Percentiles rank a stretch among this genome's conserved stretches.
Evolutionary conservation across 257 asterid genomes (phyloP).

Genomic region (Solanum chiquidenum): DNA sequence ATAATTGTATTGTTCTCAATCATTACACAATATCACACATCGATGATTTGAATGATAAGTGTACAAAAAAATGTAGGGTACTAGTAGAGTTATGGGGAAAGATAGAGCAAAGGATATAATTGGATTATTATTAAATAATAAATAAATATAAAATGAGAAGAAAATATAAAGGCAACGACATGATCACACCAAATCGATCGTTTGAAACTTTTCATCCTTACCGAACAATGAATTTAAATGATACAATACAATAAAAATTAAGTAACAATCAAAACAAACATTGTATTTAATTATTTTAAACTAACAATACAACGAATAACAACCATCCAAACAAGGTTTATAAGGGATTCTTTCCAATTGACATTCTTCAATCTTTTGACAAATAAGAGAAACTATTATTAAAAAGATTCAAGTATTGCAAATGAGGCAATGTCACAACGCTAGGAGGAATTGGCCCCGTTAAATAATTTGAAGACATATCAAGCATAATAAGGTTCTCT

Average conservation of each 20-base stretch:
- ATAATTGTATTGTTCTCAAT: too few relatives aligned
- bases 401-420: constrained; percentile 57
- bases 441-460: constrained; percentile 51
- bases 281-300: too few relatives aligned
- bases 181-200: neutral
- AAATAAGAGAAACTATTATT: constrained; percentile 43
- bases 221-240: too few relatives aligned
- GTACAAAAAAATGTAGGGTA: neutral
- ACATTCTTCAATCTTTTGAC: neutral
- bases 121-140: too few relatives aligned
- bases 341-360: neutral
- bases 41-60: neutral
- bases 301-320: neutral
- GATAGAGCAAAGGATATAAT: neutral
- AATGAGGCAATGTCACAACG: constrained; percentile 39
- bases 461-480: constrained; percentile 55
- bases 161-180: too few relatives aligned
- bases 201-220: too few relatives aligned
- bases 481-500: constrained; percentile 45
- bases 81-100: neutral
- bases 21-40: too few relatives aligned
- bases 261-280: too few relatives aligned
- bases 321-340: neutral
- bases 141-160: neutral
- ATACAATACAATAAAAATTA: too few relatives aligned